phyloP scores from a whole-genome alignment of 176 grass and related monocot species.

The Aegilops tauschii region DNA sequence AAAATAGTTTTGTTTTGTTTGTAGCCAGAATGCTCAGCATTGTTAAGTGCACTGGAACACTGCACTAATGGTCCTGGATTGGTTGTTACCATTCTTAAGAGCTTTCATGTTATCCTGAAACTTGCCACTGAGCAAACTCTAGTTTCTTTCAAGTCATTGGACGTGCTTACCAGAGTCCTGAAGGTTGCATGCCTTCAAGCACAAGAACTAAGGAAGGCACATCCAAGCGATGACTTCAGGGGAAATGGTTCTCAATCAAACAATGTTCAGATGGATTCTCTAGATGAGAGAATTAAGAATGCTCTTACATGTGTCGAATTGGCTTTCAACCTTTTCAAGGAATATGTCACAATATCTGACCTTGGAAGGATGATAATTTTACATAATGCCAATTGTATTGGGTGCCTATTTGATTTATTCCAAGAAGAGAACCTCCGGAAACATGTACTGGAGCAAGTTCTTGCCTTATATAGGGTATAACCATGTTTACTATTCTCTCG shows the following conservation, averaged over 20 bases:
- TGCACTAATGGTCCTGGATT: constrained; percentile 66
- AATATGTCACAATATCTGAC: constrained; percentile 73
- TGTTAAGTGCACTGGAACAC: constrained; percentile 68
- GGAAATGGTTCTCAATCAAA: constrained; percentile 43
- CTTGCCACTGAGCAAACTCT: constrained; percentile 77
- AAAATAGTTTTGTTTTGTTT: constrained; percentile 40
- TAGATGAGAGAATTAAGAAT: constrained; percentile 36
- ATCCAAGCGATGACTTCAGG: constrained; percentile 30
- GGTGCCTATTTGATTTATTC: constrained; percentile 87
- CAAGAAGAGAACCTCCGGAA: constrained; percentile 84
- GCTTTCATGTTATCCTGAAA: constrained; percentile 80
- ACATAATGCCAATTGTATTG: constrained; percentile 73
- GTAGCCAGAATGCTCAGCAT: constrained; percentile 88
- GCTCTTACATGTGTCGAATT: constrained; percentile 65
- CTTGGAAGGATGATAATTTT: constrained; percentile 66
- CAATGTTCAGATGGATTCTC: constrained; percentile 29
- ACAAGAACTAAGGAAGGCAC: constrained; percentile 63
- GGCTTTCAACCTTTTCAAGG: constrained; percentile 83
- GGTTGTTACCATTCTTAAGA: constrained; percentile 71
- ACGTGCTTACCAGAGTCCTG: constrained; percentile 70
- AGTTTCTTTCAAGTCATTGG: constrained; percentile 72
- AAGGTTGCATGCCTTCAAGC: constrained; percentile 75
- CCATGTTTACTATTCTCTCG: constrained; percentile 17
- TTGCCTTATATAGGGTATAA: constrained; percentile 82
- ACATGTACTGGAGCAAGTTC: constrained; percentile 80